A percentile compares a stretch with the other conserved stretches of the same genome.
Evolutionary conservation across 2,329 filamentous ascomycete species (phyloP).

Genomic region (Penicillium sp.): DNA sequence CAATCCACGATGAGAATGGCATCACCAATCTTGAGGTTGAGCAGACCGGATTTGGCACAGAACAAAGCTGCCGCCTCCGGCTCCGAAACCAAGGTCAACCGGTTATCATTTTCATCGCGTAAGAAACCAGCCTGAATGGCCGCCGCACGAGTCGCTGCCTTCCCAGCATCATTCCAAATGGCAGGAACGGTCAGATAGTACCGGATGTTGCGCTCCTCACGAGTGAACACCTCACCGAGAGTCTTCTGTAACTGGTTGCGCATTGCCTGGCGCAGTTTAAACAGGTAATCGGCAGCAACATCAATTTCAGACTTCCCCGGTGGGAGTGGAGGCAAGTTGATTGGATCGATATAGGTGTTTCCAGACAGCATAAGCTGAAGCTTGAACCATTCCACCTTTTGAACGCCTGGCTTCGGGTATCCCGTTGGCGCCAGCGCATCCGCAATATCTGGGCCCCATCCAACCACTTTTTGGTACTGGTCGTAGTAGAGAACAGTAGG

Average conservation of each 20-base stretch:
- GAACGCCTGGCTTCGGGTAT: slow-evolving; percentile 94
- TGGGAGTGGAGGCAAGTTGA: slow-evolving; percentile 94
- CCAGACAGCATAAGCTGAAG: slow-evolving; percentile 97
- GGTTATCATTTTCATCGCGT: slow-evolving; percentile 94
- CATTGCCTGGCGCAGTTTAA: slow-evolving; percentile 97
- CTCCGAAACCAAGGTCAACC: slow-evolving; percentile 88
- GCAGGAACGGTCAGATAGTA: slow-evolving; percentile 98
- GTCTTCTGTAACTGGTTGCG: slow-evolving; percentile 92
- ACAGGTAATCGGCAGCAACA: slow-evolving; percentile 97
- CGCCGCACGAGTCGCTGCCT: slow-evolving; percentile 89
- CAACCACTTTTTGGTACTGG: slow-evolving; percentile 98
- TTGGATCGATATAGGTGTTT: slow-evolving; percentile 98
- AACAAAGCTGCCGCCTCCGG: slow-evolving; percentile 96
- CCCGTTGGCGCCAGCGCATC: slow-evolving; percentile 94
- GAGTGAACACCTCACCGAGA: slow-evolving; percentile 91
- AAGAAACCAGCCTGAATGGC: slow-evolving; percentile 96
- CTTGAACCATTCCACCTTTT: slow-evolving; percentile 99
- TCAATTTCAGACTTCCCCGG: slow-evolving; percentile 98
- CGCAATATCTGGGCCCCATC: slow-evolving; percentile 97
- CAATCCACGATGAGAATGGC: slow-evolving; percentile 98
- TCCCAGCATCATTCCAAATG: slow-evolving; percentile 98
- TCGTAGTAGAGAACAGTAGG: slow-evolving; percentile 99
- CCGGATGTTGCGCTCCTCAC: slow-evolving; percentile 94
- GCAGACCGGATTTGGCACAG: slow-evolving; percentile 90
- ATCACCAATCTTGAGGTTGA: slow-evolving; percentile 97